Base-by-base conservation (phyloP, 1,284 basidiomycete genomes). In the Ustilago nuda region DNA sequence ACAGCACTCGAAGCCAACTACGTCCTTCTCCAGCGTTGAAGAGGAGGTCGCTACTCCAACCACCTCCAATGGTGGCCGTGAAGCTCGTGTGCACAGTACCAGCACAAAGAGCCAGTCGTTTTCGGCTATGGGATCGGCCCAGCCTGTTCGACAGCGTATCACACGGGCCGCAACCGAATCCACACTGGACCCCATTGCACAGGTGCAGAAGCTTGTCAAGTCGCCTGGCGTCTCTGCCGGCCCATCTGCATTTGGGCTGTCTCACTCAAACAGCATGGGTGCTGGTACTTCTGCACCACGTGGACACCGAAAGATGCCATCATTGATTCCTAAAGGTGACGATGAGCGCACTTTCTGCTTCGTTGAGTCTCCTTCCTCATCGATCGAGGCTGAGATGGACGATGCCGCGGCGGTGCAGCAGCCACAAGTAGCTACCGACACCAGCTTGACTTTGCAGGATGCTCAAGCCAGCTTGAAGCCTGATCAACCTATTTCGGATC, bases 321-420 rank as follows among this genome's bases (percentile, higher is more conserved):
- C 67, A 12, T 13, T 76, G 56, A 61, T 76, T 17, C 69, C 56
- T 1, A 72, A 72, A 35, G 69, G 58, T 3, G 62, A 53, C 37
- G 74, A 76, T 41, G 62, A 62, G 15, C 66, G 74, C 17, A 76
- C 74, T 2, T 76, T 76, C 35, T 53, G 62, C 55, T 76, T 76
- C 32, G 50, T 76, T 33, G 66, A 76, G 23, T n/a, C 56, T 15
- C 23, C 39, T 3, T 30, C 56, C n/a, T 35, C 37, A 1, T 41
- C 35, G 13, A 76, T 62, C 61, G 66, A 60, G 7, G 36, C 39
- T 7, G 66, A 66, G 3, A 43, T 56, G 19, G 63, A 67, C n/a
- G 35, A 36, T 3, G 17, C 19, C 2, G 23, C 61, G 1, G 51
- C 27, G 13, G 55, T 19, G 7, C n/a, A 67, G 32, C 61, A 67